phyloP scores from a whole-genome alignment of 192 early-diverging fungal genomes.

The Gonapodya sp. region DNA sequence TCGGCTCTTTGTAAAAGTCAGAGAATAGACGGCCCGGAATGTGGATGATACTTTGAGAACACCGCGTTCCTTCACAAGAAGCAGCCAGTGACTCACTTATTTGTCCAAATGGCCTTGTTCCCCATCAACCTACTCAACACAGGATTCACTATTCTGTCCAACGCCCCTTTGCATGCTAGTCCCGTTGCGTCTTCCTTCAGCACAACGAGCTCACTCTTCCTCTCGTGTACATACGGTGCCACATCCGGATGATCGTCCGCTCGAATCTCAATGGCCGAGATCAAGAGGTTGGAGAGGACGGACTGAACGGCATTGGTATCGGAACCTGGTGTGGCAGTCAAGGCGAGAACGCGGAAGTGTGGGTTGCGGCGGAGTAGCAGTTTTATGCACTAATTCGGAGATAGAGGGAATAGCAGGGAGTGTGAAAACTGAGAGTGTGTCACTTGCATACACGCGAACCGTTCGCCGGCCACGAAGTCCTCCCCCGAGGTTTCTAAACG shows the following conservation, averaged over 20 bases:
- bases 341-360: constrained; percentile 67
- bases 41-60: too few species aligned
- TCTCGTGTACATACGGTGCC: constrained; percentile 56
- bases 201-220: constrained; percentile 53
- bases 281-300: constrained; percentile 66
- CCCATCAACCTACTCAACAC: constrained; percentile 30
- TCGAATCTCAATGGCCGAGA: constrained; percentile 69
- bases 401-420: neutral
- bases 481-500: too few species aligned
- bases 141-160: constrained; percentile 28
- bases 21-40: too few species aligned
- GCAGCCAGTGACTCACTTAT: constrained; percentile 22
- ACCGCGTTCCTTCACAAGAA: constrained; percentile 24
- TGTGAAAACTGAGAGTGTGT: too few species aligned
- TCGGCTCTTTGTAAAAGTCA: too few species aligned
- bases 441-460: too few species aligned
- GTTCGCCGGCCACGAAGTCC: too few species aligned
- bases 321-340: constrained; percentile 80
- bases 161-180: constrained; percentile 25
- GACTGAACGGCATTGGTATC: constrained; percentile 58
- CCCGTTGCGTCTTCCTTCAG: constrained; percentile 44
- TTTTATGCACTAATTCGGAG: constrained; percentile 24
- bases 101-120: constrained; percentile 18
- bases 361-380: constrained; percentile 31
- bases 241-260: constrained; percentile 86